phyloP scores from a whole-genome alignment of 192 early-diverging fungal genomes.

The Umbelopsis sp. region DNA sequence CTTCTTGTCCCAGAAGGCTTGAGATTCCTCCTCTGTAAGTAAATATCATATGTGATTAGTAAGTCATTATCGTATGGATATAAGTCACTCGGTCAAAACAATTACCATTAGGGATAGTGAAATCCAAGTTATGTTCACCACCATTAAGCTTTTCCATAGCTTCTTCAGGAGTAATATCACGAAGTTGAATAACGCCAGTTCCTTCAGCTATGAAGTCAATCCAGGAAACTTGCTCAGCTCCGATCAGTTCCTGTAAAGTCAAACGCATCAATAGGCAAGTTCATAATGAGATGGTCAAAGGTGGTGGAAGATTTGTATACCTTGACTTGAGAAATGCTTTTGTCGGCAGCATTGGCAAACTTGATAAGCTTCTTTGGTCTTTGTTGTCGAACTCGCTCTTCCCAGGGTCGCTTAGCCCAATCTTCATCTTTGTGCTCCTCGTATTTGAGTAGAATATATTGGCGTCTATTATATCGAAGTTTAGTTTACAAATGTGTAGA shows the following conservation, averaged over 20 bases:
- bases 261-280: background rate
- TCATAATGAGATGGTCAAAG: background rate
- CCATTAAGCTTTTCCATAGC: slow-evolving; percentile 22
- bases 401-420: background rate
- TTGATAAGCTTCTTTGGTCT: slow-evolving; percentile 21
- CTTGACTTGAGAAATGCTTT: slow-evolving; percentile 21
- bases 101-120: slow-evolving; percentile 23
- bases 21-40: slow-evolving; percentile 22
- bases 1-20: slow-evolving; percentile 16
- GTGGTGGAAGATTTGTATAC: background rate
- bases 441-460: slow-evolving; percentile 33
- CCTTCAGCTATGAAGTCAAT: slow-evolving; percentile 16
- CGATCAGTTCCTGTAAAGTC: background rate
- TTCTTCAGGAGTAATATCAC: slow-evolving; percentile 31
- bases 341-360: slow-evolving; percentile 21
- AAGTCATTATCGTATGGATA: background rate
- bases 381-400: background rate
- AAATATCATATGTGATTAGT: background rate
- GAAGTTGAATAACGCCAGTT: slow-evolving; percentile 31
- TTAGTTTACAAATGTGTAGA: background rate
- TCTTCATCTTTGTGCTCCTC: slow-evolving; percentile 24
- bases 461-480: slow-evolving; percentile 7
- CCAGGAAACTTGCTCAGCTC: slow-evolving; percentile 13
- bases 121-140: slow-evolving; percentile 19
- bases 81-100: background rate